Percentiles rank a stretch among this genome's conserved stretches.
Evolutionary conservation across 306 rosid genomes (phyloP).

Genomic region (Acmispon strigosus): DNA sequence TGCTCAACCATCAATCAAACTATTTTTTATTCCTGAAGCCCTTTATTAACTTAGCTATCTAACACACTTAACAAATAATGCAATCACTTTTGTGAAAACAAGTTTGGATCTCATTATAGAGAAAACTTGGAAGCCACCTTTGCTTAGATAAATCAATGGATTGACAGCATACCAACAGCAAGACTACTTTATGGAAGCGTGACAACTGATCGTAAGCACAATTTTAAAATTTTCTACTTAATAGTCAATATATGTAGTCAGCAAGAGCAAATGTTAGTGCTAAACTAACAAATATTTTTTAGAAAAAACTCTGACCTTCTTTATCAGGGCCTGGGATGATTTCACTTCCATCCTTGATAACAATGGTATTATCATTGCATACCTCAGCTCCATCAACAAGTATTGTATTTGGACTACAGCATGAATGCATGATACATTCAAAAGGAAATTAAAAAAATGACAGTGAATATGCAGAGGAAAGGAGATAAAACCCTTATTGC

Average conservation of each 20-base stretch:
- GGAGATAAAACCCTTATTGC: neutral
- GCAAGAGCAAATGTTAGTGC: neutral
- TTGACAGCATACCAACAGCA: neutral
- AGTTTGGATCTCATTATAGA: neutral
- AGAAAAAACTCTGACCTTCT: conserved; percentile 44
- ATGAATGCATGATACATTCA: conserved; percentile 10
- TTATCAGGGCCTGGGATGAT: conserved; percentile 53
- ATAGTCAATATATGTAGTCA: neutral
- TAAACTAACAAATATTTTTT: neutral
- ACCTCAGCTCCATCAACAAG: conserved; percentile 55
- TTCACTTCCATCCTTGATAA: conserved; percentile 68
- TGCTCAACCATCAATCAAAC: neutral
- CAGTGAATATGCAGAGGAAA: neutral
- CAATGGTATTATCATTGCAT: conserved; percentile 31
- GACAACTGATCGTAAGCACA: neutral
- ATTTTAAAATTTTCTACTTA: neutral
- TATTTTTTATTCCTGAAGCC: neutral
- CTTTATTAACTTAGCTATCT: neutral
- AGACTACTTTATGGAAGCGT: neutral
- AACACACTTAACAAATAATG: neutral
- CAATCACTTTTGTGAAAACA: conserved; percentile 1
- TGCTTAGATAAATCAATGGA: neutral
- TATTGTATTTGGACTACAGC: conserved; percentile 46
- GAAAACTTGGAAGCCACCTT: conserved; percentile 16
- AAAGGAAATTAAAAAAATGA: neutral